phyloP scores from a whole-genome alignment of 2,329 filamentous ascomycete genomes.

The Cladophialophora exuberans region DNA sequence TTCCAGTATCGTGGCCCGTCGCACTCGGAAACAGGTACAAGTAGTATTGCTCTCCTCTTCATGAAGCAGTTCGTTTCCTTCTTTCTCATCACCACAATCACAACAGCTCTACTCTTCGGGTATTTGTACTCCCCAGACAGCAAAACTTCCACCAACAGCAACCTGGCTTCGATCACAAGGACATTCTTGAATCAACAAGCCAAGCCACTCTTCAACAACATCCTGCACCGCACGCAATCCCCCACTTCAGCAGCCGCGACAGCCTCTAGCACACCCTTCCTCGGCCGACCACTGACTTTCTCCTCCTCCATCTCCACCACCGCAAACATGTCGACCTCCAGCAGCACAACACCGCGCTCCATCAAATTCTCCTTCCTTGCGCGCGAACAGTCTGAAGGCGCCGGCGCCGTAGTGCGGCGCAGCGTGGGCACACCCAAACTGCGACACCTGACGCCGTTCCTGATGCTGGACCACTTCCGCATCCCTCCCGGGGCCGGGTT shows the following conservation, averaged over 20 bases:
- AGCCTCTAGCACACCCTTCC: conserved; percentile 13
- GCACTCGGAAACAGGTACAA: conserved; percentile 21
- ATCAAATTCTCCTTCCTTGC: conserved; percentile 85
- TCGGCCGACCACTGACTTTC: conserved; percentile 13
- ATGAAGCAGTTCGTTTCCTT: conserved; percentile 24
- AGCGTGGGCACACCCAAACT: conserved; percentile 84
- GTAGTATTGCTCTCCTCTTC: conserved; percentile 10
- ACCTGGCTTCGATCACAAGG: conserved; percentile 26
- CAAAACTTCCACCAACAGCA: no score
- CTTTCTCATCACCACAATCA: conserved; percentile 28
- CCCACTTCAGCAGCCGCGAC: not conserved
- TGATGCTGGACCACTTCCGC: conserved; percentile 94
- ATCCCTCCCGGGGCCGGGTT: conserved; percentile 82
- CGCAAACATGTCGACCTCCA: conserved; percentile 62
- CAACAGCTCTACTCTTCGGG: conserved; percentile 20
- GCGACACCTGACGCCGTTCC: conserved; percentile 85
- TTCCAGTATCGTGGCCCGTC: conserved; percentile 25
- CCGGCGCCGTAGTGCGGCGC: conserved; percentile 81
- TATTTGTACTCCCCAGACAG: no score
- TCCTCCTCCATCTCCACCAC: conserved; percentile 36
- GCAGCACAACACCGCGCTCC: conserved; percentile 64
- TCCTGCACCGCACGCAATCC: conserved; percentile 9
- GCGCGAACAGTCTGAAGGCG: conserved; percentile 83
- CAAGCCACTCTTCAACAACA: conserved; percentile 17
- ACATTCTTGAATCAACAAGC: conserved; percentile 23